These are phyloP conservation scores for Epichloe elymi DNA, from an alignment of 2,329 filamentous ascomycete species.

Conservation along the genomic window DNA sequence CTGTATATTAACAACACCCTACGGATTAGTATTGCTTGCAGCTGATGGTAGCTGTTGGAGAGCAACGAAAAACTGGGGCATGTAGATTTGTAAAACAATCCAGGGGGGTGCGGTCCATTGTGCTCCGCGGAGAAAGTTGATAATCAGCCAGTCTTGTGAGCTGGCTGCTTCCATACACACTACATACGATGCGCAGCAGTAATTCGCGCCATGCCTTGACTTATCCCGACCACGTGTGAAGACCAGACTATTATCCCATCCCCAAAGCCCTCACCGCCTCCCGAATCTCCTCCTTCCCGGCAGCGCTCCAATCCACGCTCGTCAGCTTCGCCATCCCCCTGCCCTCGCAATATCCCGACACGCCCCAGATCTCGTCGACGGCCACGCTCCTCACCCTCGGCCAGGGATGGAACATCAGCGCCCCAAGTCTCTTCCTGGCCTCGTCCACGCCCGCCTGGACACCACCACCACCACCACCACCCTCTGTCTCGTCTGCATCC, in stretches of 20 bases:
- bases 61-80: no score
- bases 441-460: conserved; percentile 26
- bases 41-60: no score
- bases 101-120: no score
- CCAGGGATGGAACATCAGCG: conserved; percentile 70
- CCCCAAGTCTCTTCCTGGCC: conserved; percentile 55
- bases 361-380: conserved; percentile 46
- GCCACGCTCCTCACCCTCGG: conserved; percentile 53
- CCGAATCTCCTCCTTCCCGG: conserved; percentile 33
- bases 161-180: no score
- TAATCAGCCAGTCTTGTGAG: no score
- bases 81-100: no score
- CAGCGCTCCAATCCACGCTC: conserved; percentile 44
- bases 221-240: no score
- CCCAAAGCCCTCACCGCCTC: conserved; percentile 29
- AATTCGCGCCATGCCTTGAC: no score
- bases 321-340: conserved; percentile 25
- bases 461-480: neutral
- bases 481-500: neutral
- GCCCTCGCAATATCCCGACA: conserved; percentile 20
- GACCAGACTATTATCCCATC: conserved; percentile 16
- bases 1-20: no score
- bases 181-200: no score
- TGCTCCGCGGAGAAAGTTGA: no score
- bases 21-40: no score